Conservation (phyloP, 371 early-diverging fungal genomes). For the Fennellomyces sp. region DNA sequence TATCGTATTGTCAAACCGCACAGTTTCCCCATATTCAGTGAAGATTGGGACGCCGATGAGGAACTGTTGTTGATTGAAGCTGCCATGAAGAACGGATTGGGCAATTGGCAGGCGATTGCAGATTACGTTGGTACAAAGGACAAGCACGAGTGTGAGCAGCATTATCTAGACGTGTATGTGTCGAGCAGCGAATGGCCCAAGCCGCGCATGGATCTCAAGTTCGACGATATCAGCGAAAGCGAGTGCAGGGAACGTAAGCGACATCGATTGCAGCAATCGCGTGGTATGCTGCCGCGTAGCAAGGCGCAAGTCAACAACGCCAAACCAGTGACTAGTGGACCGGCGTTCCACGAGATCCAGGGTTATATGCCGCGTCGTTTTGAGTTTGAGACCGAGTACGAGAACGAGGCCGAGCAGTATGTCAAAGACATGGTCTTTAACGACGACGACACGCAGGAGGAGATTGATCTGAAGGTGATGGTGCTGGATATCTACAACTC, state of each 20-base stretch:
- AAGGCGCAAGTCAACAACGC: slow-evolving; percentile 26
- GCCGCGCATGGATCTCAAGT: slow-evolving; percentile 63
- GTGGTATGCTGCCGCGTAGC: slow-evolving; percentile 35
- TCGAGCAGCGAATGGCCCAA: slow-evolving; percentile 77
- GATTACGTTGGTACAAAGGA: slow-evolving; percentile 93
- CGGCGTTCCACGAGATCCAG: slow-evolving; percentile 93
- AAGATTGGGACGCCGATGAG: slow-evolving; percentile 97
- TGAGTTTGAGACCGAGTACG: slow-evolving; percentile 98
- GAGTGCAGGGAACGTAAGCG: slow-evolving; percentile 47
- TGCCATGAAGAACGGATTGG: slow-evolving; percentile 91
- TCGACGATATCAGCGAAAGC: slow-evolving; percentile 40
- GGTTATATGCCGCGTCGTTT: slow-evolving; percentile 98
- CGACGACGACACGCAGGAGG: slow-evolving; percentile 86
- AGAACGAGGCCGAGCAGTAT: slow-evolving; percentile 93
- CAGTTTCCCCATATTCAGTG: slow-evolving; percentile 84
- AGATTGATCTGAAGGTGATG: slow-evolving; percentile 87
- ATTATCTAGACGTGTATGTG: slow-evolving; percentile 89
- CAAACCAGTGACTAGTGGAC: slow-evolving; percentile 82
- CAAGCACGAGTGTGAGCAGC: slow-evolving; percentile 86
- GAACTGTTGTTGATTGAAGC: slow-evolving; percentile 95
- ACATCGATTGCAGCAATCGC: slow-evolving; percentile 42
- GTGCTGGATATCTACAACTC: slow-evolving; percentile 94
- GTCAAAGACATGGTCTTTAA: slow-evolving; percentile 94
- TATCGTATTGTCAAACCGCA: slow-evolving; percentile 90
- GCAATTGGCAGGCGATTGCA: slow-evolving; percentile 97